Evolutionary conservation across 140 eudicot species (phyloP).

Genomic region (Ambrosia hybrid): DNA sequence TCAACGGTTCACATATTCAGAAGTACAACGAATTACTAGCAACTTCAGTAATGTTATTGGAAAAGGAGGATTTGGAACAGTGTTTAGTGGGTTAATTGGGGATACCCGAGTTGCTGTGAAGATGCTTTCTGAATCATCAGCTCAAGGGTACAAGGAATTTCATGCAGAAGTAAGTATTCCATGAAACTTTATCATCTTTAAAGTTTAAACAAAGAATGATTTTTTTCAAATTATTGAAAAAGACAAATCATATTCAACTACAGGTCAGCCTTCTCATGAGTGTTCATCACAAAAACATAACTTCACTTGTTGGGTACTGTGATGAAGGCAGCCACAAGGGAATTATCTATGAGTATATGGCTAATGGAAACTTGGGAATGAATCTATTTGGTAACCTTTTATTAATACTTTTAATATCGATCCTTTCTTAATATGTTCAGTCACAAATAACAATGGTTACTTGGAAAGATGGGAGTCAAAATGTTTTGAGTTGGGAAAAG

Average conservation of each 20-base stretch:
- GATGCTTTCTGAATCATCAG: conserved; percentile 47
- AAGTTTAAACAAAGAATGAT: not conserved
- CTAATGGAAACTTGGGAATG: conserved; percentile 34
- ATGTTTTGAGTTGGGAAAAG: conserved; percentile 29
- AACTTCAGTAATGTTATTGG: conserved; percentile 43
- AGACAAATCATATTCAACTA: no score
- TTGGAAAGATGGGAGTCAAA: conserved; percentile 18
- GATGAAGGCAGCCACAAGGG: conserved; percentile 38
- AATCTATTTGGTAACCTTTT: conserved; percentile 36
- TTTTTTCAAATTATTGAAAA: no score
- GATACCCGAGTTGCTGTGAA: conserved; percentile 48
- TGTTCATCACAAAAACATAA: conserved; percentile 41
- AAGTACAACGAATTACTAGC: conserved; percentile 34
- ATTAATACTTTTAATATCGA: not conserved
- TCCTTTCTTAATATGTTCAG: not conserved
- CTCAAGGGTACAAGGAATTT: conserved; percentile 47
- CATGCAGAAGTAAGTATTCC: conserved; percentile 42
- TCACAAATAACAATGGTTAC: not conserved
- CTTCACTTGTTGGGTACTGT: conserved; percentile 40
- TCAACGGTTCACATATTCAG: conserved; percentile 32
- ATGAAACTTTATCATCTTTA: not conserved
- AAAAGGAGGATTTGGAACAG: conserved; percentile 60
- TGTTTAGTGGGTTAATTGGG: conserved; percentile 35
- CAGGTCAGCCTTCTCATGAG: conserved; percentile 39
- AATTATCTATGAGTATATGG: conserved; percentile 52